These are phyloP conservation scores for Mucor velutinosus DNA, from an alignment of 371 early-diverging fungal species.

Conservation along the genomic window DNA sequence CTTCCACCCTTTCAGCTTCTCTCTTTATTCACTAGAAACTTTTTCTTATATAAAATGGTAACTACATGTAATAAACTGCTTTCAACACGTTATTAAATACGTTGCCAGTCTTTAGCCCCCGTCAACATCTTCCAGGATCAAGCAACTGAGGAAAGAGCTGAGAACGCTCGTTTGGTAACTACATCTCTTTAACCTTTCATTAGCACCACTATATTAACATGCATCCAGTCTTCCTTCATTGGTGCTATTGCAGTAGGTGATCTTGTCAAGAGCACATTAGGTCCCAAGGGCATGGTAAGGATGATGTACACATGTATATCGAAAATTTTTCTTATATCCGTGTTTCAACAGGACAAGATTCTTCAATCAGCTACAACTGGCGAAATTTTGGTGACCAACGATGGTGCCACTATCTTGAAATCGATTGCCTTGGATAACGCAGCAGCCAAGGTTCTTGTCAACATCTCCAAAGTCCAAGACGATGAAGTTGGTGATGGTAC, in stretches of 20 bases:
- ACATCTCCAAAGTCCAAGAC: slow-evolving; percentile 98
- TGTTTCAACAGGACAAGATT: slow-evolving; percentile 85
- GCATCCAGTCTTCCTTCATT: slow-evolving; percentile 81
- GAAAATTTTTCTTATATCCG: not conserved
- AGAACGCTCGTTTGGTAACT: slow-evolving; percentile 95
- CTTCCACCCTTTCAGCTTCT: not conserved
- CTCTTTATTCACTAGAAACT: not conserved
- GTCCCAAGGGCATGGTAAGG: slow-evolving; percentile 85
- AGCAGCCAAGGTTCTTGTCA: slow-evolving; percentile 98
- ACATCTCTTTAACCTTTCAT: not conserved
- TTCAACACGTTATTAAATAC: not conserved
- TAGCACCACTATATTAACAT: not conserved
- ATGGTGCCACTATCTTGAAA: slow-evolving; percentile 99
- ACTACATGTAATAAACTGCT: not conserved
- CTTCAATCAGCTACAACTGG: slow-evolving; percentile 90
- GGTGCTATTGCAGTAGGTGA: slow-evolving; percentile 97
- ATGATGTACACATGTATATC: not conserved
- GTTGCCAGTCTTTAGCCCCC: slow-evolving; percentile 64
- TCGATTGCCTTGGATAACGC: slow-evolving; percentile 98
- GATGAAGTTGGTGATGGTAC: slow-evolving; percentile 99
- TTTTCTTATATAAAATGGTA: not conserved
- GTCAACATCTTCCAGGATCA: slow-evolving; percentile 90
- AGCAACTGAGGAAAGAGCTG: slow-evolving; percentile 95
- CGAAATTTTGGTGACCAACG: slow-evolving; percentile 97
- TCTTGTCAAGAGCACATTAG: slow-evolving; percentile 92